Evolutionary conservation across 2,329 filamentous ascomycete genomes (phyloP).

Genomic region (Aspergillus viridinutans): DNA sequence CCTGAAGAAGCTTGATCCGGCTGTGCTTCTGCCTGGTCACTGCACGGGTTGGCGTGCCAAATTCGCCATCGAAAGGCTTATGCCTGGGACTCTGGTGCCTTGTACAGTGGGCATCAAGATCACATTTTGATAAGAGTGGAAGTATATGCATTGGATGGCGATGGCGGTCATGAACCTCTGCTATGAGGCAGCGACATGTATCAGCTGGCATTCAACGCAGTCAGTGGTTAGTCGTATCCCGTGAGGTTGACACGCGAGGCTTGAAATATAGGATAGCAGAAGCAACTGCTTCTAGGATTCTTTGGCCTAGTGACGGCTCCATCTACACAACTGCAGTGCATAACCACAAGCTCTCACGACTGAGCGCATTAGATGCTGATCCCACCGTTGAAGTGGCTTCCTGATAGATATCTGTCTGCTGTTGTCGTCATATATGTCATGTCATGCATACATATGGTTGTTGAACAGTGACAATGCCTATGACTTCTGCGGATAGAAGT

Average conservation of each 20-base stretch:
- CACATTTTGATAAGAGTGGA: constrained; percentile 23
- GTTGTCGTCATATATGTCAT: too few species aligned
- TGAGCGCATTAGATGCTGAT: neutral
- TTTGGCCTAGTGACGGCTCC: too few species aligned
- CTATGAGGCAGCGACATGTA: neutral
- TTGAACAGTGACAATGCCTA: neutral
- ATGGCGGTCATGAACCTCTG: neutral
- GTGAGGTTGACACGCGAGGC: too few species aligned
- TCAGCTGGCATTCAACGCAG: neutral
- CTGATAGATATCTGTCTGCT: neutral
- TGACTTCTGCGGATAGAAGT: neutral
- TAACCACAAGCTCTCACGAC: neutral
- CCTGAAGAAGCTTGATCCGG: constrained; percentile 45
- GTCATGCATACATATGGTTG: neutral
- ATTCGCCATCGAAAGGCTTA: constrained; percentile 48
- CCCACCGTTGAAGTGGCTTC: neutral
- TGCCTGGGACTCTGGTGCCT: constrained; percentile 49
- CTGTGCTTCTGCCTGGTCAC: constrained; percentile 52
- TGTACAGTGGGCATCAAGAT: constrained; percentile 48
- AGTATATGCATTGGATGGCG: neutral
- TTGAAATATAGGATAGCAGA: too few species aligned
- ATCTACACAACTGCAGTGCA: too few species aligned
- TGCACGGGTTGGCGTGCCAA: constrained; percentile 56
- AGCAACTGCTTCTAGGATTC: too few species aligned
- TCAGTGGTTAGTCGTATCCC: too few species aligned